These are phyloP conservation scores for Strigomonas culicis DNA, from an alignment of 208 protist species.

Conservation along the genomic window DNA sequence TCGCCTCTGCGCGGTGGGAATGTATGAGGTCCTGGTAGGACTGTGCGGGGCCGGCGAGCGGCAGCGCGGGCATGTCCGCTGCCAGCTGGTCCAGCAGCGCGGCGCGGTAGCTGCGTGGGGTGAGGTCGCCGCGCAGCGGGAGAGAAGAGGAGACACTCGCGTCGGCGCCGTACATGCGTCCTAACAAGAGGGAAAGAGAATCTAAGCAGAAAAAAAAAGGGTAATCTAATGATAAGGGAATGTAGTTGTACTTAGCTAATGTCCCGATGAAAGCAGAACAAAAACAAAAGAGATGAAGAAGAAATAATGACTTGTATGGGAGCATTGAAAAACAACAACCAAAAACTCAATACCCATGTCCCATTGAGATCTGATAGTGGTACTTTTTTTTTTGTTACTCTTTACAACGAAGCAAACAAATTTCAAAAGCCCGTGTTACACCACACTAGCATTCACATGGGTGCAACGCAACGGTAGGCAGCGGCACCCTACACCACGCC, in stretches of 20 bases:
- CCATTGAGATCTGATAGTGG: too few species aligned
- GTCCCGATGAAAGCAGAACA: background rate
- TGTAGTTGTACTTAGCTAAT: background rate
- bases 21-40: background rate
- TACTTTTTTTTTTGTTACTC: background rate
- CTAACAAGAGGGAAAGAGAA: background rate
- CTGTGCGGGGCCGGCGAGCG: background rate
- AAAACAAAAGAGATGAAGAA: background rate
- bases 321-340: too few species aligned
- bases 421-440: background rate
- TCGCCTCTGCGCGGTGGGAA: background rate
- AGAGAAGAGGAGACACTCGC: background rate
- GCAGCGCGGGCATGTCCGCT: conserved; percentile 1
- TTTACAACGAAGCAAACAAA: background rate
- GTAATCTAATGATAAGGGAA: background rate
- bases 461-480: too few species aligned
- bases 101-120: conserved; percentile 29
- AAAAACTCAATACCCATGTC: too few species aligned
- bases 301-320: background rate
- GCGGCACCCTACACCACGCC: background rate
- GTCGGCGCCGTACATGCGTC: background rate
- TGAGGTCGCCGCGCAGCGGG: conserved; percentile 11
- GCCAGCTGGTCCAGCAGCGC: conserved; percentile 42
- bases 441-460: too few species aligned
- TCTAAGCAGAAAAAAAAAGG: background rate